Conservation (phyloP, 768 basidiomycete species). For the Fibroporia radiculosa region DNA sequence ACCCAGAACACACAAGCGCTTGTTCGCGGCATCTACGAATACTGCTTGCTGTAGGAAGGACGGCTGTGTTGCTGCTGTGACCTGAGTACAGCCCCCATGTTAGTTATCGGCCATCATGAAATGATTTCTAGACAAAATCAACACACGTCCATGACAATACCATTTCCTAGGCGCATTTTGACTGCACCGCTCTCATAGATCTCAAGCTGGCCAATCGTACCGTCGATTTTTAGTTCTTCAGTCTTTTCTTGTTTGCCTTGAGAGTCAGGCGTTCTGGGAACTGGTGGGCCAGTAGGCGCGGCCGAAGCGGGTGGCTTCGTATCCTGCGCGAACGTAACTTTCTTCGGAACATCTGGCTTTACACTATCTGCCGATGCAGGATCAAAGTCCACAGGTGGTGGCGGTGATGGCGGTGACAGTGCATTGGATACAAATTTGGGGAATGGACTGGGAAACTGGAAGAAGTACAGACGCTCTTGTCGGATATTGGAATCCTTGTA, state of each 20-base stretch:
- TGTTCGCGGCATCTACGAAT: constrained; percentile 52
- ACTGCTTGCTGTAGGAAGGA: constrained; percentile 88
- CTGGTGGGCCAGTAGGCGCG: constrained; percentile 17
- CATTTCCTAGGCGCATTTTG: constrained; percentile 78
- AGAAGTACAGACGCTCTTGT: constrained; percentile 74
- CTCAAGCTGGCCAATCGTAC: constrained; percentile 77
- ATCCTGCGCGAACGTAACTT: constrained; percentile 59
- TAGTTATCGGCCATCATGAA: background rate
- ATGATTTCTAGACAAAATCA: constrained; percentile 2
- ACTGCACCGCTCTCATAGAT: constrained; percentile 80
- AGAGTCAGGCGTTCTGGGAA: constrained; percentile 7
- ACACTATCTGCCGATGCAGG: constrained; percentile 22
- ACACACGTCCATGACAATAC: constrained; percentile 77
- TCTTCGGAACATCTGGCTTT: constrained; percentile 29
- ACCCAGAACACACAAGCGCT: constrained; percentile 67
- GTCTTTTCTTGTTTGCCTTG: constrained; percentile 19
- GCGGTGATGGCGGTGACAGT: constrained; percentile 19
- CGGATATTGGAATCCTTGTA: constrained; percentile 40
- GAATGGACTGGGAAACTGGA: constrained; percentile 86
- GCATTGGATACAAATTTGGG: constrained; percentile 52
- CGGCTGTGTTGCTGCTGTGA: constrained; percentile 74
- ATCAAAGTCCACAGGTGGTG: constrained; percentile 24
- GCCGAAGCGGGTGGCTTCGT: constrained; percentile 40
- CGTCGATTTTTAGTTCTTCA: constrained; percentile 46
- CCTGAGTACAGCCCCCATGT: constrained; percentile 34